Base-by-base conservation (phyloP, 2,329 filamentous ascomycete genomes). In the Exophiala spinifera region DNA sequence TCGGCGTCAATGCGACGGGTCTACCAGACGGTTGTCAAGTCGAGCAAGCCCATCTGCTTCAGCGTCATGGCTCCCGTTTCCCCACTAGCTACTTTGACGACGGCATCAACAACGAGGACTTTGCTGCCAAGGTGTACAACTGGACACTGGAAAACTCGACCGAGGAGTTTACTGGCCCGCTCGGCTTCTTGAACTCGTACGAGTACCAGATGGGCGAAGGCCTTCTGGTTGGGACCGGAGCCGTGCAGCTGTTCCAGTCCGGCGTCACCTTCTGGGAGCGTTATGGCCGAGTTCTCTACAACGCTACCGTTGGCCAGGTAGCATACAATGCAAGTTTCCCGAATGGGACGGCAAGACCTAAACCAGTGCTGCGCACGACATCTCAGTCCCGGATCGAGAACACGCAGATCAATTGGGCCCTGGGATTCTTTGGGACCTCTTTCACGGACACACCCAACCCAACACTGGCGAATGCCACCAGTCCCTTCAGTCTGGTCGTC, bases 11-110 rank as follows among this genome's bases (percentile, higher is more conserved):
- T 17, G 52, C 55, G 39, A 50, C 54, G 11, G 79, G 78, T 28
- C 74, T 82, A 13, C 80, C 80, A 0, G 67, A 74, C 44, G 78
- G 77, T n/a, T 83, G 80, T 66, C 78, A 81, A 64, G 67, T 82
- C 51, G 76, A 79, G 54, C 78, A 81, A 63, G 78, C 72, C 0
- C 79, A 81, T 59, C 69, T 74, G 4, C 70, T 83, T 14, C 79
- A 82, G 62, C 73, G 80, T 23, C 80, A 83, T 64, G 76, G 77
- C 1, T 70, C 82, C 56, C 73, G 80, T 20, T 81, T 79, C 40
- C 77, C 78, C 2, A 78, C 73, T 0, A 44, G 69, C 15, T 69
- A 67, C 54, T 68, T 68, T 23, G 72, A 79, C 56, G 80, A 83
- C 59, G 79, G 76, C 1, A 61, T 57, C 19, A 79, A 78, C 58